Conservation (phyloP, 2,329 filamentous ascomycete species). For the Magnaporthales sp. region DNA sequence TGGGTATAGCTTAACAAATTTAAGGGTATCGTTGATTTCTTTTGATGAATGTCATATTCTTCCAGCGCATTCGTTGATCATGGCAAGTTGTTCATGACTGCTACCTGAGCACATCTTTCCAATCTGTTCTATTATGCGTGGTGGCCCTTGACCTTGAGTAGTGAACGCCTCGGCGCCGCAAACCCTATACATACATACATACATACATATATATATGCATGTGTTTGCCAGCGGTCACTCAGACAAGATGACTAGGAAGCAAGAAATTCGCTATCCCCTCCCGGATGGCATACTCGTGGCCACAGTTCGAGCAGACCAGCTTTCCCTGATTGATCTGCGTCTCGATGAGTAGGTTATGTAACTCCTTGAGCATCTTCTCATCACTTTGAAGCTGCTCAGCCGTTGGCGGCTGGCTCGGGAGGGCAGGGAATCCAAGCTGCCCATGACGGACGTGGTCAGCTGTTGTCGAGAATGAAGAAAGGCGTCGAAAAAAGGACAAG, state of each 20-base stretch:
- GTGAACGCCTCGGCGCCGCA: background rate
- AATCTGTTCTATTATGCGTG: background rate
- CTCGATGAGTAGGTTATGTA: slow-evolving; percentile 78
- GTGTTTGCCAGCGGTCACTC: slow-evolving; percentile 13
- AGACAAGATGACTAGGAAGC: slow-evolving; percentile 83
- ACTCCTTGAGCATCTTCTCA: slow-evolving; percentile 63
- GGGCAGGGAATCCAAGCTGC: slow-evolving; percentile 69
- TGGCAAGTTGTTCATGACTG: background rate
- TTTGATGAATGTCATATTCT: background rate
- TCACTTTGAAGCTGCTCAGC: slow-evolving; percentile 53
- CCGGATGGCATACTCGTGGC: slow-evolving; percentile 81
- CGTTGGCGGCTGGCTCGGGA: slow-evolving; percentile 57
- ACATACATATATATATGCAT: too few relatives aligned
- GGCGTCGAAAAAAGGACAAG: background rate
- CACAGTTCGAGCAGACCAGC: slow-evolving; percentile 83
- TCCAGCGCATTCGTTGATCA: background rate
- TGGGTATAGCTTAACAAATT: background rate
- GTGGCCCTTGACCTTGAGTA: background rate
- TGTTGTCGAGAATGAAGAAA: background rate
- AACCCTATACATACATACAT: background rate
- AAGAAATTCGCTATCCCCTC: slow-evolving; percentile 97
- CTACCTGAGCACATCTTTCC: background rate
- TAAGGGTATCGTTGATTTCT: background rate
- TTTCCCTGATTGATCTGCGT: slow-evolving; percentile 85
- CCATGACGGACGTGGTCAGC: background rate